Evolutionary conservation across 139 green algal species (phyloP).

Genomic region (Chlorella sp.): DNA sequence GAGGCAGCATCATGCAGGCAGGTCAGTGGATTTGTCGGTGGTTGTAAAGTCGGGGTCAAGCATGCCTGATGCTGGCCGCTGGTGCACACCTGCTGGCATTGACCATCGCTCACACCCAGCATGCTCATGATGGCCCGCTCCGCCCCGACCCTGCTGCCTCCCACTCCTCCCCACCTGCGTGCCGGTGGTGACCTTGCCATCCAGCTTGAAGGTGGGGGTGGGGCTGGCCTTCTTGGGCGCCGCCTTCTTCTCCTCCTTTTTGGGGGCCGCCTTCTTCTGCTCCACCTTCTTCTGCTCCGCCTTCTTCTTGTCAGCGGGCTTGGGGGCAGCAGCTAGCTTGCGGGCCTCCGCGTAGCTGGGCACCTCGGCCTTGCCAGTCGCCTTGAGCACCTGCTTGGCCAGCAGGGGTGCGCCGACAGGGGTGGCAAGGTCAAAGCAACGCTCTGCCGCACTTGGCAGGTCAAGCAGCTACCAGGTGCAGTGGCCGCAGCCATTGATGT

Average conservation of each 20-base stretch:
- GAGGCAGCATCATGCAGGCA: background rate
- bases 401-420: no score
- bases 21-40: background rate
- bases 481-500: no score
- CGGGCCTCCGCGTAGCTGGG: background rate
- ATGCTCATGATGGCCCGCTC: background rate
- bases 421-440: no score
- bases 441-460: no score
- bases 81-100: background rate
- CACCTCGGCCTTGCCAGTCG: background rate
- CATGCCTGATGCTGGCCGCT: background rate
- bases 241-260: conserved; percentile 21
- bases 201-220: conserved; percentile 31
- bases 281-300: conserved; percentile 16
- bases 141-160: background rate
- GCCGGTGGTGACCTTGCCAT: conserved; percentile 12
- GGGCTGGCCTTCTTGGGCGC: conserved; percentile 7
- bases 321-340: conserved; percentile 8
- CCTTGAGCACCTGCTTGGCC: conserved; percentile 10
- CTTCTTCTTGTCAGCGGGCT: conserved; percentile 14
- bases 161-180: background rate
- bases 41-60: background rate
- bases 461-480: no score
- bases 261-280: background rate
- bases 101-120: background rate